Percentiles rank a stretch among this genome's conserved stretches.
Evolutionary conservation across 805 yeast species (phyloP).

Genomic region (Hanseniaspora taiwanica): DNA sequence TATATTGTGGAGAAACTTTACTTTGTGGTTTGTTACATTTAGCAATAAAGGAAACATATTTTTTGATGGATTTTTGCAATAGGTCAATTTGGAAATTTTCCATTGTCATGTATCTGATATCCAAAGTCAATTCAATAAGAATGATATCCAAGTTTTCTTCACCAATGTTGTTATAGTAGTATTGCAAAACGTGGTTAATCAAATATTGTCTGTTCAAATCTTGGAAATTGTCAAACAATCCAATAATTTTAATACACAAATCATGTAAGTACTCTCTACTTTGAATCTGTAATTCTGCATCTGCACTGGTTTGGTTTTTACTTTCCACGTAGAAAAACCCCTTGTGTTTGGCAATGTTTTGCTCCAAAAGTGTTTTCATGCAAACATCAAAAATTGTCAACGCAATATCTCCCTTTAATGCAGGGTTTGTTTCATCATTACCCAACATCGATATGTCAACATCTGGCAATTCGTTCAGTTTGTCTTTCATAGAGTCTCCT

Average conservation of each 20-base stretch:
- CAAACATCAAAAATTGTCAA: slow-evolving; percentile 58
- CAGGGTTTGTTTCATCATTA: slow-evolving; percentile 71
- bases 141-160: slow-evolving; percentile 20
- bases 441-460: slow-evolving; percentile 79
- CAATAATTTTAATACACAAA: slow-evolving; percentile 34
- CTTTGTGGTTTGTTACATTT: slow-evolving; percentile 26
- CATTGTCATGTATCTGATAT: slow-evolving; percentile 41
- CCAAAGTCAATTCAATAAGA: slow-evolving; percentile 46
- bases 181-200: slow-evolving; percentile 47
- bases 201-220: slow-evolving; percentile 59
- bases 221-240: slow-evolving; percentile 53
- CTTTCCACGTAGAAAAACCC: slow-evolving; percentile 26
- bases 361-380: slow-evolving; percentile 31
- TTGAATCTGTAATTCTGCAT: slow-evolving; percentile 14
- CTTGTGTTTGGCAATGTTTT: slow-evolving; percentile 19
- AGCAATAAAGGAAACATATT: slow-evolving; percentile 46
- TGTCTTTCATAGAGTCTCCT: slow-evolving; percentile 44
- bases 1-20: too few relatives aligned
- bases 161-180: slow-evolving; percentile 24
- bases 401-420: slow-evolving; percentile 60
- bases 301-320: slow-evolving; percentile 14
- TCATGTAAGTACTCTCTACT: slow-evolving; percentile 24
- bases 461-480: slow-evolving; percentile 67
- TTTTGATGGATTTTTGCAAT: slow-evolving; percentile 59
- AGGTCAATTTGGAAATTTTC: slow-evolving; percentile 33